phyloP scores from a whole-genome alignment of 305 asterid genomes.

The Solanum hybrid region DNA sequence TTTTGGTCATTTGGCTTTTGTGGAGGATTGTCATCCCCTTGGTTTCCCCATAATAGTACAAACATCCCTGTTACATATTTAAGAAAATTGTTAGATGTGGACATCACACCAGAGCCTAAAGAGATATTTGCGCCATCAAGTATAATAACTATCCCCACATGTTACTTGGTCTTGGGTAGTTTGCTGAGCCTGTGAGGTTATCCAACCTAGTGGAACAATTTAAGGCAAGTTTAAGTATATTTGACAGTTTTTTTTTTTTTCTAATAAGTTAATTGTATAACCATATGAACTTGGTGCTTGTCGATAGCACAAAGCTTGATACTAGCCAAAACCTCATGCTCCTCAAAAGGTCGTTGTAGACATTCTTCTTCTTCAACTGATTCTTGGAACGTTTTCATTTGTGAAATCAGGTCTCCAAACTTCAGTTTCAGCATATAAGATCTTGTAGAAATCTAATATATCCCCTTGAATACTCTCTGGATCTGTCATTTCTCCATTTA shows the following conservation, averaged over 20 bases:
- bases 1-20: background rate
- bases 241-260: background rate
- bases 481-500: background rate
- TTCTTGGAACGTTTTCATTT: background rate
- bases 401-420: background rate
- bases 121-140: background rate
- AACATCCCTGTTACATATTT: background rate
- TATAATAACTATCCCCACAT: background rate
- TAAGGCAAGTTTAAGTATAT: background rate
- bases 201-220: background rate
- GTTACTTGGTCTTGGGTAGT: background rate
- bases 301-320: background rate
- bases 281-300: background rate
- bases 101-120: background rate
- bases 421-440: background rate
- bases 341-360: background rate
- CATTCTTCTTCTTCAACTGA: background rate
- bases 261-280: background rate
- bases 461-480: background rate
- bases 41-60: background rate
- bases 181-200: background rate
- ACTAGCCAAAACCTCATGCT: background rate
- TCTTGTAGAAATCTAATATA: background rate
- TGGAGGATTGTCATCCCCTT: background rate
- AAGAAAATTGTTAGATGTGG: background rate